A percentile compares a stretch with the other conserved stretches of the same genome.
phyloP scores from a whole-genome alignment of 768 basidiomycete species.

The Inosperma sp. region DNA sequence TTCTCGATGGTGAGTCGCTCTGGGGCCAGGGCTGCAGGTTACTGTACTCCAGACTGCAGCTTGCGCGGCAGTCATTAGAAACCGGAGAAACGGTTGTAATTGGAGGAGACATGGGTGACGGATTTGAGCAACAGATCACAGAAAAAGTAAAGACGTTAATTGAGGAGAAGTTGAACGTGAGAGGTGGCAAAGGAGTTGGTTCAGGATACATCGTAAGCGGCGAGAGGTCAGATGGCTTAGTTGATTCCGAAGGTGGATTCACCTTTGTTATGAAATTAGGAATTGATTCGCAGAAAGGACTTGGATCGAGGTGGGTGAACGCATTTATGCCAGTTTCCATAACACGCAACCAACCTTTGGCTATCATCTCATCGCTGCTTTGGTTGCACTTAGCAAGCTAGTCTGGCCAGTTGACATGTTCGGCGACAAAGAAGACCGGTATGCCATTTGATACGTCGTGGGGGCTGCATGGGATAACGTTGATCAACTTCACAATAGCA shows the following conservation, averaged over 20 bases:
- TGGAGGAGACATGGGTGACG: conserved; percentile 9
- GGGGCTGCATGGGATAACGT: too few relatives aligned
- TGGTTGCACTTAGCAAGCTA: too few relatives aligned
- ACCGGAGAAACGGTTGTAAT: neutral
- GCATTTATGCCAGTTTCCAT: neutral
- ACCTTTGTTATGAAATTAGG: conserved; percentile 18
- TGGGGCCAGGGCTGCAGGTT: conserved; percentile 20
- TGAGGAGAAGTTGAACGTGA: conserved; percentile 14
- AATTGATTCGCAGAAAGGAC: conserved; percentile 7
- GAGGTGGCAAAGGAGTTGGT: conserved; percentile 2
- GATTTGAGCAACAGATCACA: conserved; percentile 10
- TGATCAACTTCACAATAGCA: too few relatives aligned
- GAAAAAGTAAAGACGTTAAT: conserved; percentile 15
- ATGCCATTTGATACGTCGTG: too few relatives aligned
- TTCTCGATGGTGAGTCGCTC: conserved; percentile 21
- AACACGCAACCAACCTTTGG: too few relatives aligned
- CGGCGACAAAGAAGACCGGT: too few relatives aligned
- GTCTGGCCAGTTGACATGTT: too few relatives aligned
- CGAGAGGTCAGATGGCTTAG: neutral
- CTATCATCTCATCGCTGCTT: too few relatives aligned
- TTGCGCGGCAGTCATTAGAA: neutral
- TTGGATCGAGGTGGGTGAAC: neutral
- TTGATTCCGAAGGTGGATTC: conserved; percentile 13
- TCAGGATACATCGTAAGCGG: neutral
- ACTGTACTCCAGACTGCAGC: neutral